Base-by-base conservation (phyloP, 2,329 filamentous ascomycete species). In the Ophiobolus disseminans region DNA sequence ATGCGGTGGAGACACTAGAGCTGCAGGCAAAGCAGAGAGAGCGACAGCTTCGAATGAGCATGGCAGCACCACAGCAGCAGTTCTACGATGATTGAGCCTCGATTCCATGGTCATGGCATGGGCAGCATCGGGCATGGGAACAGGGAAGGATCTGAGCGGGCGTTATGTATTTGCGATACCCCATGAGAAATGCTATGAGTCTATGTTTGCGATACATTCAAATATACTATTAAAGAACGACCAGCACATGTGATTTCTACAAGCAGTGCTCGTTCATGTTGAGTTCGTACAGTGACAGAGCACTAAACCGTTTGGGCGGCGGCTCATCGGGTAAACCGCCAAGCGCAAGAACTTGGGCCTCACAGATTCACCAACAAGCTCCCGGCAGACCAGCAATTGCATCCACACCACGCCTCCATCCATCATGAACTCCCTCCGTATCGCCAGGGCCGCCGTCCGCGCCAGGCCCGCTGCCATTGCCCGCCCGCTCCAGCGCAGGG, bases 371-470 rank as follows among this genome's bases (percentile, higher is more conserved):
- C 58, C 42, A 57, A 47, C 59, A 65, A 60, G 59, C 63, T 56
- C 52, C n/a, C 58, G 59, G 63, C 55, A 60, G 57, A 53, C 63
- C 62, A 68, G 68, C 68, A 57, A 73, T 73, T 73, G 69, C 66
- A 72, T 72, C 67, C 55, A 57, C 65, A 53, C 62, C 64, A 69
- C 62, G 54, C 62, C 60, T 57, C 54, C 48, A 62, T 67, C 55
- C 72, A 73, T 72, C 80, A 97, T 97, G 93, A 96, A 91, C 86
- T 89, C 91, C 78, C 81, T 97, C 80, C 91, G 92, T 79, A 83
- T 96, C 79, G 90, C 91, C 82, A 89, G 93, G 79, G 85, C 86
- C 78, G 93, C 91, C 81, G 83, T 96, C 76, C 85, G 91, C 80
- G 90, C 86, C 73, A 88, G 66, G 58, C 88, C 91, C 73, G 81